These are phyloP conservation scores for Paecilomyces variotii DNA, from an alignment of 2,329 filamentous ascomycete genomes.

Conservation along the genomic window DNA sequence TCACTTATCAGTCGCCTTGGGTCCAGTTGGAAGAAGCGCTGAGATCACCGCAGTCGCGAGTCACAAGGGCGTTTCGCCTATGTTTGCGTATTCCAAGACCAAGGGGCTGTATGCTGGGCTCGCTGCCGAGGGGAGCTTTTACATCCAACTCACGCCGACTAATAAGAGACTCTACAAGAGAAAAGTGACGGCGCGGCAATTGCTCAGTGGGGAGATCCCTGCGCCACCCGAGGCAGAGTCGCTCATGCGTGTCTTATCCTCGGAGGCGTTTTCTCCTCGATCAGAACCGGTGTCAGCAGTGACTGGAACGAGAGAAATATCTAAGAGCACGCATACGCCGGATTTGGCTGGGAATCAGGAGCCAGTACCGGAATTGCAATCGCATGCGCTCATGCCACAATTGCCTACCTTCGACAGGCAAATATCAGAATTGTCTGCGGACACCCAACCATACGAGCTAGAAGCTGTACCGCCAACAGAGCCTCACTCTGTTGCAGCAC, in stretches of 20 bases:
- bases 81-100: slow-evolving; percentile 86
- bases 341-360: too few relatives aligned
- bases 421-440: too few relatives aligned
- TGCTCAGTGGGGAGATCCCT: slow-evolving; percentile 62
- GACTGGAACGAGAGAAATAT: slow-evolving; percentile 39
- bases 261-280: slow-evolving; percentile 24
- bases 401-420: too few relatives aligned
- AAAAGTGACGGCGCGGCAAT: slow-evolving; percentile 62
- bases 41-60: slow-evolving; percentile 80
- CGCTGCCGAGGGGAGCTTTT: slow-evolving; percentile 71
- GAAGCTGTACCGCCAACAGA: too few relatives aligned
- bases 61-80: slow-evolving; percentile 67
- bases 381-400: too few relatives aligned
- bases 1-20: slow-evolving; percentile 80
- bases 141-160: slow-evolving; percentile 78
- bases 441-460: too few relatives aligned
- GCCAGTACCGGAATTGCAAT: too few relatives aligned
- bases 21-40: slow-evolving; percentile 75
- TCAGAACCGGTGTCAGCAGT: slow-evolving; percentile 46
- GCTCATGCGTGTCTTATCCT: slow-evolving; percentile 68
- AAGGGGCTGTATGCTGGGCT: slow-evolving; percentile 85
- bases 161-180: slow-evolving; percentile 82
- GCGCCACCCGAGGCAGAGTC: slow-evolving; percentile 66
- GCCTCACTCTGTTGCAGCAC: too few relatives aligned
- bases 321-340: neutral